phyloP scores from a whole-genome alignment of 257 asterid species.

The Capsicum pubescens region DNA sequence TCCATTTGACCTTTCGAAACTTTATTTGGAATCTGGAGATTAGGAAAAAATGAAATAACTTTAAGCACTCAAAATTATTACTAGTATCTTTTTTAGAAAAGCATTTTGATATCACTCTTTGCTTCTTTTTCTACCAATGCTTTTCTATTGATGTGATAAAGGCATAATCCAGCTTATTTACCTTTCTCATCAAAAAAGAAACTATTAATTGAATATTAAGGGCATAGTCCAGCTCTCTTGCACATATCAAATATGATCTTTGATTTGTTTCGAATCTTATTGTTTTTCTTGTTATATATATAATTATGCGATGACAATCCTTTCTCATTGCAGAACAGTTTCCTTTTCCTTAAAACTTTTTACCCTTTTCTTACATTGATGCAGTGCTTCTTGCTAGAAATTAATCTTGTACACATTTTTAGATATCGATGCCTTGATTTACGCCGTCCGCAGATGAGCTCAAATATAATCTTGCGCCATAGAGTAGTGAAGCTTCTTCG shows the following conservation, averaged over 20 bases:
- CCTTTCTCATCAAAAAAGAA: not conserved
- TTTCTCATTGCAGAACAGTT: not conserved
- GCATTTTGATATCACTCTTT: not conserved
- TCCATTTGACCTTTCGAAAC: not conserved
- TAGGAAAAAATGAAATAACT: not conserved
- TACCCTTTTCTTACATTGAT: not conserved
- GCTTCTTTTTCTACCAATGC: not conserved
- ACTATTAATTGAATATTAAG: not conserved
- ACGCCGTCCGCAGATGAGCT: slow-evolving; percentile 78
- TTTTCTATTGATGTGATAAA: not conserved
- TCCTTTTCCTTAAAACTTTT: not conserved
- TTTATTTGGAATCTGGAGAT: not conserved
- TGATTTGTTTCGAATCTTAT: not conserved
- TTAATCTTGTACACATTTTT: slow-evolving; percentile 25
- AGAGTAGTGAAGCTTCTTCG: slow-evolving; percentile 87
- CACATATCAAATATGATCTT: not conserved
- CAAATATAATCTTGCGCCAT: slow-evolving; percentile 86
- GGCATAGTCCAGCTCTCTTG: not conserved
- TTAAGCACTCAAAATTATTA: not conserved
- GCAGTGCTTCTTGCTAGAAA: not conserved
- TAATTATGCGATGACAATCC: not conserved
- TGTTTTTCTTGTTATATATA: slow-evolving; percentile 2
- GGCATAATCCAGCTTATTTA: not conserved
- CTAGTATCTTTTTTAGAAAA: not conserved
- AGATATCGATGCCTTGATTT: slow-evolving; percentile 97